A percentile compares a stretch with the other conserved stretches of the same genome.
These are phyloP conservation scores for Helicostylum pulchrum DNA, from an alignment of 192 early-diverging fungal genomes.

Conservation along the genomic window DNA sequence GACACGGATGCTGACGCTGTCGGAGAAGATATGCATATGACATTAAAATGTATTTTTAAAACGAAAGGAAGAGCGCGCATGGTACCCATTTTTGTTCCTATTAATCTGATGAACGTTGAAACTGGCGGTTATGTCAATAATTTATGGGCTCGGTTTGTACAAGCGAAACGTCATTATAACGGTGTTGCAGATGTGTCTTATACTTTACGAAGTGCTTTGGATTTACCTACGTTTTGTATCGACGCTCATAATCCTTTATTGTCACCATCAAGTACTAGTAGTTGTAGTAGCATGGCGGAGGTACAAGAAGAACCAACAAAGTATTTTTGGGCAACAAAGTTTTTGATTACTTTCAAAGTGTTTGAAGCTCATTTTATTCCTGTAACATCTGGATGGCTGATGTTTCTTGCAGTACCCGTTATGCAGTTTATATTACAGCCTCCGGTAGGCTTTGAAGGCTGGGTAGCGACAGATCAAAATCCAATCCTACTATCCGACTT, in stretches of 20 bases:
- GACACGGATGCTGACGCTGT: slow-evolving; percentile 72
- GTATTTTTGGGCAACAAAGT: slow-evolving; percentile 21
- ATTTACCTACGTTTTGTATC: background rate
- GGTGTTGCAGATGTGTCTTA: slow-evolving; percentile 74
- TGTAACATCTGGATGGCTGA: slow-evolving; percentile 47
- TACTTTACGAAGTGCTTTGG: slow-evolving; percentile 37
- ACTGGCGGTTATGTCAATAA: slow-evolving; percentile 48
- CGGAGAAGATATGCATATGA: slow-evolving; percentile 84
- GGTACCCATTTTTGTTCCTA: slow-evolving; percentile 67
- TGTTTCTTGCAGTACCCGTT: slow-evolving; percentile 49
- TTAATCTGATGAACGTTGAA: slow-evolving; percentile 59
- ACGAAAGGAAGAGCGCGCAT: slow-evolving; percentile 63
- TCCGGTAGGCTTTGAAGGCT: slow-evolving; percentile 19
- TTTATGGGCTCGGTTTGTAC: slow-evolving; percentile 61
- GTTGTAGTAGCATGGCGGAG: background rate
- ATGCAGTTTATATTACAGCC: slow-evolving; percentile 44
- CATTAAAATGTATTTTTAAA: slow-evolving; percentile 74
- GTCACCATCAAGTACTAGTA: no score
- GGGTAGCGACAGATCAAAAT: slow-evolving; percentile 31
- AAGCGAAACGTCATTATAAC: slow-evolving; percentile 74
- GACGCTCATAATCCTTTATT: background rate
- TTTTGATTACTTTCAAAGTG: slow-evolving; percentile 27
- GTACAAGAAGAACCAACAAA: slow-evolving; percentile 33
- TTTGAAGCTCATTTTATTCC: slow-evolving; percentile 52
- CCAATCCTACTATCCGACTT: slow-evolving; percentile 40